A percentile compares a stretch with the other conserved stretches of the same genome.
Conservation (phyloP, 805 yeast species). For the Diddensiella santjacobensis region DNA sequence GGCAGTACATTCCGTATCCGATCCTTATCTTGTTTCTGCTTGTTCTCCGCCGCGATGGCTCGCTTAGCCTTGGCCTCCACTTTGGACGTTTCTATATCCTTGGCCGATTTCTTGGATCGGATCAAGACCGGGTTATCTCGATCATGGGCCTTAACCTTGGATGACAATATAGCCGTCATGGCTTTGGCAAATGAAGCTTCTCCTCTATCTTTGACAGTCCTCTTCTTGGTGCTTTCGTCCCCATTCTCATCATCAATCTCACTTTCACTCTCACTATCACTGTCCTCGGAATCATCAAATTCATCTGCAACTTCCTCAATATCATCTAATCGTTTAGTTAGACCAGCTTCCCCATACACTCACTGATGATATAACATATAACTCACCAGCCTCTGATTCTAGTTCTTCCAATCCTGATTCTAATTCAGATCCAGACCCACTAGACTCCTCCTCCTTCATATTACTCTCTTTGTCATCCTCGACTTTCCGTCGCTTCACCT, state of each 20-base stretch:
- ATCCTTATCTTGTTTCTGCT: conserved; percentile 57
- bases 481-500: conserved; percentile 1
- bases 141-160: conserved; percentile 83
- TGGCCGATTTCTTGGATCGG: conserved; percentile 66
- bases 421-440: neutral
- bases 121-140: conserved; percentile 88
- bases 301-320: conserved; percentile 25
- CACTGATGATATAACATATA: too few species aligned
- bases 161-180: conserved; percentile 74
- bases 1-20: conserved; percentile 70
- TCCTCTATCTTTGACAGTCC: conserved; percentile 15
- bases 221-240: neutral
- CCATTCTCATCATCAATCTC: conserved; percentile 11
- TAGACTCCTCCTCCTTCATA: neutral
- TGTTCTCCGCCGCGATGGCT: conserved; percentile 66
- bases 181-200: conserved; percentile 71
- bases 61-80: conserved; percentile 80
- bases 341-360: too few species aligned
- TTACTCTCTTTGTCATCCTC: conserved; percentile 10
- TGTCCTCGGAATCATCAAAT: conserved; percentile 16
- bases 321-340: too few species aligned
- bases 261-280: conserved; percentile 6
- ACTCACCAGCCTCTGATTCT: neutral
- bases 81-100: conserved; percentile 74
- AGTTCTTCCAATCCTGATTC: neutral